A percentile compares a stretch with the other conserved stretches of the same genome.
phyloP scores from a whole-genome alignment of 139 green algal genomes.

The Asterochloris erici region DNA sequence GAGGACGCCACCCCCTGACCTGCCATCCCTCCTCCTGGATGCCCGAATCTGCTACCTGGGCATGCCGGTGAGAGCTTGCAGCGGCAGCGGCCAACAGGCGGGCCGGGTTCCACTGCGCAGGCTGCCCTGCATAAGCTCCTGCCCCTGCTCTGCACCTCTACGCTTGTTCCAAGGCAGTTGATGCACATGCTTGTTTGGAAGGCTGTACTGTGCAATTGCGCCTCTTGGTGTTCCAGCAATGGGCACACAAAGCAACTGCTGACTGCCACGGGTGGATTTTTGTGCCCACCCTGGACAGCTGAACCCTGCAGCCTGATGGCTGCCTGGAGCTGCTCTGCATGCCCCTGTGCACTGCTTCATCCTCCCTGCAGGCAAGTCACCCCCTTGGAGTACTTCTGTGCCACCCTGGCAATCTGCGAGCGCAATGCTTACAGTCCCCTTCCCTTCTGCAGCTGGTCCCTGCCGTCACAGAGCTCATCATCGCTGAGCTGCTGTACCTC shows the following conservation, averaged over 20 bases:
- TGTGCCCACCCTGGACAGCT: too few species aligned
- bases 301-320: too few species aligned
- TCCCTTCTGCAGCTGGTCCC: conserved; percentile 81
- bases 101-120: not conserved
- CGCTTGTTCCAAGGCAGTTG: not conserved
- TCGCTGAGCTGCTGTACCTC: conserved; percentile 96
- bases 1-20: conserved; percentile 80
- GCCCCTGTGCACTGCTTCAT: too few species aligned
- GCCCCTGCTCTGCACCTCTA: not conserved
- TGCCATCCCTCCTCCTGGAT: conserved; percentile 96
- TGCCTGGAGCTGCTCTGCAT: not conserved
- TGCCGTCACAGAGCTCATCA: conserved; percentile 97
- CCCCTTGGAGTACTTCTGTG: too few species aligned
- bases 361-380: too few species aligned
- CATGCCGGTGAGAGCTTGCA: conserved; percentile 78
- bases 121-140: not conserved
- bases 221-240: not conserved
- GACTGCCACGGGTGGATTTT: too few species aligned
- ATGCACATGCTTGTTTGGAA: too few species aligned
- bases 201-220: not conserved
- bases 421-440: not conserved
- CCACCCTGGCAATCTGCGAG: not conserved
- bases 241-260: too few species aligned
- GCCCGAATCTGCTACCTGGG: conserved; percentile 96
- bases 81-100: not conserved